Percentiles rank a stretch among this genome's conserved stretches.
phyloP scores from a whole-genome alignment of 441 rosid genomes.

The Codiaeum variegatum region DNA sequence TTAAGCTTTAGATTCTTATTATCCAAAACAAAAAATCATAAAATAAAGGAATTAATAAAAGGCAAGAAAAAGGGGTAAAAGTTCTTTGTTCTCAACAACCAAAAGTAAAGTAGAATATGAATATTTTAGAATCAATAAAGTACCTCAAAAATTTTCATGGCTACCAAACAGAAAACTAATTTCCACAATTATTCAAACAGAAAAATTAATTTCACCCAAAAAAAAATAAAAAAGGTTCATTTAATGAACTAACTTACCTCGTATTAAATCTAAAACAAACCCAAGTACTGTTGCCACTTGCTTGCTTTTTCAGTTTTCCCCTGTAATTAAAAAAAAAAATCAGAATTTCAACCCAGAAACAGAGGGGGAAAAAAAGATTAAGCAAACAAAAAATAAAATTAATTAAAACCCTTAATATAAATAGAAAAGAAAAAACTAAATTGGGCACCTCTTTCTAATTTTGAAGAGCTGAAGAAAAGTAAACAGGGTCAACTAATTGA shows the following conservation, averaged over 20 bases:
- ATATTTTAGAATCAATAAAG: constrained; percentile 21
- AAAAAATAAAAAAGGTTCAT: background rate
- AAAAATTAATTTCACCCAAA: background rate
- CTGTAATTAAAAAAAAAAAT: background rate
- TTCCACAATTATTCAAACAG: background rate
- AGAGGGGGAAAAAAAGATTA: background rate
- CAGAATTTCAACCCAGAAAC: background rate
- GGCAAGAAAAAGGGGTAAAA: constrained; percentile 1
- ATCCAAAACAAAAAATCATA: constrained; percentile 8
- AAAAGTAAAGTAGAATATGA: constrained; percentile 21
- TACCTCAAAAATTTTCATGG: constrained; percentile 9
- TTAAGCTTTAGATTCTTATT: background rate
- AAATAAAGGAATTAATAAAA: background rate
- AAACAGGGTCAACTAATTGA: background rate
- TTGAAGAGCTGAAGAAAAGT: constrained; percentile 8
- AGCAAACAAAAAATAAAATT: background rate
- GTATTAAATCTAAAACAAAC: background rate
- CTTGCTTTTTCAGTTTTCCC: too few species aligned
- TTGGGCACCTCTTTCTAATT: constrained; percentile 19
- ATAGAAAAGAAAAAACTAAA: background rate
- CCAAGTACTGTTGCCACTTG: background rate
- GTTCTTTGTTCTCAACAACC: constrained; percentile 5
- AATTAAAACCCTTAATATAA: too few species aligned
- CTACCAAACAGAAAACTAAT: constrained; percentile 6
- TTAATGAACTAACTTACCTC: background rate